Base-by-base conservation (phyloP, 2,329 filamentous ascomycete species). In the Ophiostoma tasmaniense region DNA sequence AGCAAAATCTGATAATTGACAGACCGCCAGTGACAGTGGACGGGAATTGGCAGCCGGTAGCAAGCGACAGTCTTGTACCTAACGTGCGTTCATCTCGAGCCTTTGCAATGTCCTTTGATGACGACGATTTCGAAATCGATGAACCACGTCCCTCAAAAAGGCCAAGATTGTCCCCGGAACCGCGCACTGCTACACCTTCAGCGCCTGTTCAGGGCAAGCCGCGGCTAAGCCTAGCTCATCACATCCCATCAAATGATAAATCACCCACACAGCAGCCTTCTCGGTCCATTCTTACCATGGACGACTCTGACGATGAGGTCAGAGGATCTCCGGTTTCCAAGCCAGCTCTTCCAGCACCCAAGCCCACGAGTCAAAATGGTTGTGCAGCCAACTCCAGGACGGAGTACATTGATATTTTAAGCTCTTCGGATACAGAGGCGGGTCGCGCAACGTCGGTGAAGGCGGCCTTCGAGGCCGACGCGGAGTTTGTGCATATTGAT, bases 371-470 rank as follows among this genome's bases (percentile, higher is more conserved):
- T 20, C 28, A 28, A 5, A 59, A 22, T 22, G 52, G n/a, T n/a
- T 1, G 1, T n/a, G 13, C 52, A 4, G 20, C n/a, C 20, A 45
- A 37, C 14, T 5, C 17, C 3, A 13, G 25, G 3, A 45, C 67
- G 2, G 68, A 68, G 11, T 68, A 64, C 30, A 71, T 73, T 11
- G 69, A 72, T 3, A 50, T 73, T 1, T n/a, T 72, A 33, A 72
- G 67, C 52, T 73, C 71, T 1, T 71, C 69, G 2, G 37, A 42
- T 25, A 67, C 66, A 2, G 68, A 71, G 8, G 25, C 30, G 4
- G 66, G 64, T 2, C 25, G 25, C 0, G 30, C 65, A 1, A 4
- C 17, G 33, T 42, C 68, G 7, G 42, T 64, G 14, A 70, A 59
- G 20, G 66, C 30, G 13, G 20, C 35, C 30, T 6, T 17, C 17